Base-by-base conservation (phyloP, 2,329 filamentous ascomycete species). In the Penicillium italicum region DNA sequence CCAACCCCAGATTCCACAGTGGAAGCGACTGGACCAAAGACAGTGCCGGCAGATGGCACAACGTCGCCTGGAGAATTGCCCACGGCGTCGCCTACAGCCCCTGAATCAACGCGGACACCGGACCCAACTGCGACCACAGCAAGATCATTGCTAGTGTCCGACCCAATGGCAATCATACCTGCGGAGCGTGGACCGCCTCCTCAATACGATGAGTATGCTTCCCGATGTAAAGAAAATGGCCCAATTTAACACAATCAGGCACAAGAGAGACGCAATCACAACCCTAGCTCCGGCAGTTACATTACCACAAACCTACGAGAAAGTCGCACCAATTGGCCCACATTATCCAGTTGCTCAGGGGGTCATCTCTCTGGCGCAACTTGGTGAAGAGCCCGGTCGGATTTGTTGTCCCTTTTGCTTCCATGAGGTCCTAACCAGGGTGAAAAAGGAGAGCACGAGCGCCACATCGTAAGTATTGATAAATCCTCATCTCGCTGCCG, bases 371-470 rank as follows among this genome's bases (percentile, higher is more conserved):
- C 7, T 58, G 11, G 52, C 45, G 0, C 34, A 53, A 5, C 52
- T 60, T 5, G 50, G 44, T 16, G 58, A 62, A 36, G 52, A 55
- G 7, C 58, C 59, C 3, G 38, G 50, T 8, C 11, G 51, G 20
- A 48, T 62, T 20, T 44, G 42, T 20, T 62, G 59, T 51, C 59
- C 57, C 2, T 62, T 62, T 41, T 62, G 59, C 24, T 24, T 52
- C 36, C 57, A 58, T 5, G 30, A 56, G 24, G 47, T 44, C 4
- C 36, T 52, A 40, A 62, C 59, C 9, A 49, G 50, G 36, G 53
- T 58, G 4, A 33, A 55, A 14, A 62, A 60, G 14, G 55, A 58
- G 34, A 58, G 58, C 37, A 62, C 55, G 11, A 47, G 59, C 3
- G 33, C 53, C 2, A 62, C 59, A 22, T 36, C 50, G 59, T 62